Conservation (phyloP, 495 filamentous ascomycete species). For the Pyrenula aspistea region DNA sequence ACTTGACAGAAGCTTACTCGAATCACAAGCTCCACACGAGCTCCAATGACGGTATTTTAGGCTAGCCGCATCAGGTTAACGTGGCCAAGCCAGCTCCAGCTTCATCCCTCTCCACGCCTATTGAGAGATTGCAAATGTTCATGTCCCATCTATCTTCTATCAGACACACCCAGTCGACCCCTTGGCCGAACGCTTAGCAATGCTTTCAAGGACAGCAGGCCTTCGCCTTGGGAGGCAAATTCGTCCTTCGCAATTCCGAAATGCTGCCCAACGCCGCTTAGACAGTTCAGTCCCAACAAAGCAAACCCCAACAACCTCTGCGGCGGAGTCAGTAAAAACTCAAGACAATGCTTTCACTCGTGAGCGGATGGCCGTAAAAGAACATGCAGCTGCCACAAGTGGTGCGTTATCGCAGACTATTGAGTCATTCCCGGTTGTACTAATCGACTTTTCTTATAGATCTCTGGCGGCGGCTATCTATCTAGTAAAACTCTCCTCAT, state of each 20-base stretch:
- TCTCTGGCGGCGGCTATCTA: conserved; percentile 84
- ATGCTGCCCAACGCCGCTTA: conserved; percentile 53
- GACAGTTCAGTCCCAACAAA: conserved; percentile 32
- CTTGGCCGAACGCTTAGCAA: no score
- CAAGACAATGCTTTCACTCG: conserved; percentile 78
- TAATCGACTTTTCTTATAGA: conserved; percentile 42
- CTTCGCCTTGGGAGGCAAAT: conserved; percentile 41
- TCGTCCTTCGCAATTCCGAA: conserved; percentile 43
- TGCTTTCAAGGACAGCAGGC: not conserved
- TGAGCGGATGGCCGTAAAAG: conserved; percentile 72
- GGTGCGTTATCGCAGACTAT: conserved; percentile 37
- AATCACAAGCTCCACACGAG: no score
- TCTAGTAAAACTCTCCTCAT: conserved; percentile 54
- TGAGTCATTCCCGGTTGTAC: conserved; percentile 5
- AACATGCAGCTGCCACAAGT: conserved; percentile 68
- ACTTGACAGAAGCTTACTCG: no score
- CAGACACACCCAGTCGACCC: no score
- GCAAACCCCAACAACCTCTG: not conserved
- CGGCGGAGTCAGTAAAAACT: conserved; percentile 18
- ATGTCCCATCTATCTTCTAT: no score
- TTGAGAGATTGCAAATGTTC: no score
- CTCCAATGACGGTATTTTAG: no score
- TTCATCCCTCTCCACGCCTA: no score
- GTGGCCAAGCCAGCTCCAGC: not conserved
- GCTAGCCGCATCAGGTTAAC: not conserved